Conservation (phyloP, 164 flowering plant species). For the Stephania yunnanensis region DNA sequence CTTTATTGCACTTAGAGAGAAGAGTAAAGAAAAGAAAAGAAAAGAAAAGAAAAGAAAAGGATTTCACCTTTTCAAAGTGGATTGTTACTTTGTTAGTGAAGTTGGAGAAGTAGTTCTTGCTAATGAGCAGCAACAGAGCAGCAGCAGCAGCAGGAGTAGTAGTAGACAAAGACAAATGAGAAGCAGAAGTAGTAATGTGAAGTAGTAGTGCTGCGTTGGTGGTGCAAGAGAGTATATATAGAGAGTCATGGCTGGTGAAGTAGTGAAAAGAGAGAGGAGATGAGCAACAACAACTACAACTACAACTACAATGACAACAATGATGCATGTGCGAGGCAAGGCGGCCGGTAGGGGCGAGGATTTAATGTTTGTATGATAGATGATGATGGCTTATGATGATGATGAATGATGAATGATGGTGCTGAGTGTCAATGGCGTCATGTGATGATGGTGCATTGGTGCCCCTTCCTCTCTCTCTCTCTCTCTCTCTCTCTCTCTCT, state of each 20-base stretch:
- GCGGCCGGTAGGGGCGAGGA: constrained; percentile 38
- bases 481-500: no score
- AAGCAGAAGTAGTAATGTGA: background rate
- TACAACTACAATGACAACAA: constrained; percentile 54
- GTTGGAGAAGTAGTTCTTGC: background rate
- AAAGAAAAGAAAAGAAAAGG: no score
- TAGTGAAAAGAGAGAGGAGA: constrained; percentile 12
- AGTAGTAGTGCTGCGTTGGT: background rate
- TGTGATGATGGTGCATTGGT: constrained; percentile 39
- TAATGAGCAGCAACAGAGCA: background rate
- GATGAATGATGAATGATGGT: constrained; percentile 15
- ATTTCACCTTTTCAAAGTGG: constrained; percentile 40
- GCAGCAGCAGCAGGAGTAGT: background rate
- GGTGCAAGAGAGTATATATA: background rate
- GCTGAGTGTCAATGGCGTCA: constrained; percentile 32
- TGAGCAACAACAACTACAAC: constrained; percentile 25
- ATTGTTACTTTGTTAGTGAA: no score
- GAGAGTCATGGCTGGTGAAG: background rate
- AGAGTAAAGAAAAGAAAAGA: constrained; percentile 9
- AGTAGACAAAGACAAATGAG: background rate
- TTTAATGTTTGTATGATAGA: constrained; percentile 36
- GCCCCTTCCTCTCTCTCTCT: no score
- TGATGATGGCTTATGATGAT: constrained; percentile 5
- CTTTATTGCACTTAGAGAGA: constrained; percentile 28
- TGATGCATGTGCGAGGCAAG: constrained; percentile 78